These are phyloP conservation scores for Podospora appendiculata DNA, from an alignment of 495 filamentous ascomycete genomes.

Conservation along the genomic window DNA sequence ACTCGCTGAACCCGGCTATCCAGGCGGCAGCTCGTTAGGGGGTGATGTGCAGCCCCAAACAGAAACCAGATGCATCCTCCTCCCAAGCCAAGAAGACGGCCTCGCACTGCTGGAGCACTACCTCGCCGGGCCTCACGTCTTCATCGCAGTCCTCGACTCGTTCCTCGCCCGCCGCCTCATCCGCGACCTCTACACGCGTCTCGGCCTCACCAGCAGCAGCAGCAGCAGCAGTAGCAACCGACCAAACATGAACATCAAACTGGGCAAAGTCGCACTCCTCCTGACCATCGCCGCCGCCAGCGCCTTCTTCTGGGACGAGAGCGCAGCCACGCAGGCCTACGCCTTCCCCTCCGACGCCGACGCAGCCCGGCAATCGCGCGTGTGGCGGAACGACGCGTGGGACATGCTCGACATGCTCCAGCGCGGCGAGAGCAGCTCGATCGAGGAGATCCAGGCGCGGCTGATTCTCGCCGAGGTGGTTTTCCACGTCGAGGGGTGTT, in stretches of 20 bases:
- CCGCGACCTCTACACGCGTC: conserved; percentile 16
- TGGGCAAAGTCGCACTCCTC: conserved; percentile 32
- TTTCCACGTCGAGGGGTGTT: conserved; percentile 33
- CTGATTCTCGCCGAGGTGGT: conserved; percentile 32
- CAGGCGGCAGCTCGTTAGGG: too few species aligned
- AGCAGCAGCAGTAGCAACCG: conserved; percentile 17
- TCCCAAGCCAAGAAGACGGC: neutral
- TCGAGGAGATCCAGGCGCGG: conserved; percentile 39
- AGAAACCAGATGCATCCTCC: neutral
- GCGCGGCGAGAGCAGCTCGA: neutral
- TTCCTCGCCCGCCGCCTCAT: conserved; percentile 23
- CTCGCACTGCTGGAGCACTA: conserved; percentile 22
- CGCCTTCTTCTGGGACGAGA: conserved; percentile 30
- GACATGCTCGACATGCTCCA: conserved; percentile 29
- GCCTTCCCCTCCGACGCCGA: conserved; percentile 8
- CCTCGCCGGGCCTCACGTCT: conserved; percentile 1
- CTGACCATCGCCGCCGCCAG: conserved; percentile 35
- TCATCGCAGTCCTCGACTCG: conserved; percentile 1
- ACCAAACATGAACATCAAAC: conserved; percentile 8
- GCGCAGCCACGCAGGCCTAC: neutral
- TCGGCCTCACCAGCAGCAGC: too few species aligned
- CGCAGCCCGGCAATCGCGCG: conserved; percentile 20
- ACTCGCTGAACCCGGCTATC: too few species aligned
- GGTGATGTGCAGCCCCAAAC: too few species aligned
- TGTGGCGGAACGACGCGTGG: conserved; percentile 31